A percentile compares a stretch with the other conserved stretches of the same genome.
Conservation (phyloP, 2,329 filamentous ascomycete species). For the Elsinoe batatas region DNA sequence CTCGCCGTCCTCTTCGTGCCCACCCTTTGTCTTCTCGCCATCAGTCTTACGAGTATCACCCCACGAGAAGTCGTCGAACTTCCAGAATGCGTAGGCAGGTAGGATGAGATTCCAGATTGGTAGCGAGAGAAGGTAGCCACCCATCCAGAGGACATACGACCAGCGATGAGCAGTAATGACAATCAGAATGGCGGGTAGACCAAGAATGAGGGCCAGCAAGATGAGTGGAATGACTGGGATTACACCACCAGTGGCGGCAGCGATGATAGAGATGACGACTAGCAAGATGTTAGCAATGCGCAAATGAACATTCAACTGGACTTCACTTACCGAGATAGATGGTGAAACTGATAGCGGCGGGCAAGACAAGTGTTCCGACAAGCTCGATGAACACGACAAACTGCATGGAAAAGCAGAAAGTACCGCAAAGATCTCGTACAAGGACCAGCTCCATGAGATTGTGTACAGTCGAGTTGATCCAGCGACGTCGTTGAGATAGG, state of each 20-base stretch:
- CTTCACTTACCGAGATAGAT: conserved; percentile 75
- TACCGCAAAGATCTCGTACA: conserved; percentile 91
- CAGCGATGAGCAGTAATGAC: conserved; percentile 86
- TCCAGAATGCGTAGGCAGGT: conserved; percentile 93
- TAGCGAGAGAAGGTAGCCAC: conserved; percentile 85
- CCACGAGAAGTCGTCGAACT: conserved; percentile 99
- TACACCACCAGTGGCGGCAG: conserved; percentile 43
- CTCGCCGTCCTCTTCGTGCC: conserved; percentile 66
- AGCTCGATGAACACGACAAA: conserved; percentile 95
- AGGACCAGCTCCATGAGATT: conserved; percentile 96
- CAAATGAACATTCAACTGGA: neutral
- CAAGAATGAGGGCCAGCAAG: conserved; percentile 79
- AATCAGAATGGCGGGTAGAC: conserved; percentile 84
- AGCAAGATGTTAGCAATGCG: conserved; percentile 22
- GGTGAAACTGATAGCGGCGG: conserved; percentile 93
- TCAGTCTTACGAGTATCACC: conserved; percentile 94
- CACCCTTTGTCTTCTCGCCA: conserved; percentile 77
- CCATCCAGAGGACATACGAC: conserved; percentile 93
- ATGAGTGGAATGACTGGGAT: conserved; percentile 85
- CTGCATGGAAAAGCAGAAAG: conserved; percentile 99
- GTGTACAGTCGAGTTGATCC: conserved; percentile 99
- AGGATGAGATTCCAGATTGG: conserved; percentile 98
- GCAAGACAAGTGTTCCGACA: conserved; percentile 85
- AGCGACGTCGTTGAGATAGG: conserved; percentile 86
- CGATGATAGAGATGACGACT: conserved; percentile 78